Evolutionary conservation across 192 early-diverging fungal species (phyloP).

Genomic region (Thoreauomyces humboldtii): DNA sequence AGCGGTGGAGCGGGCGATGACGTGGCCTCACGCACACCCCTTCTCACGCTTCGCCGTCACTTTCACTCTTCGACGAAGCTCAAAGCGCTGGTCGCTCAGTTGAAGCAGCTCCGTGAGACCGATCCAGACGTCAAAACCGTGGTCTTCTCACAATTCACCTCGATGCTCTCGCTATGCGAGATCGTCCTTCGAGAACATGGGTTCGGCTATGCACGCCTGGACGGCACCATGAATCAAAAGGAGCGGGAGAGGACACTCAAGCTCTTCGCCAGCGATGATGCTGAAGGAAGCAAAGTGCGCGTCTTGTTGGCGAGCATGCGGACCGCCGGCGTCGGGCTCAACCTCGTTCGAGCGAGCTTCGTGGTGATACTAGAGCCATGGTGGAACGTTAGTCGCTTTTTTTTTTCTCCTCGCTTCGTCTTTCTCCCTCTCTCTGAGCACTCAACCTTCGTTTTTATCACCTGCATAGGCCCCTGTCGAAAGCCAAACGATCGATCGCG

Average conservation of each 20-base stretch:
- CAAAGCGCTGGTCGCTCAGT: slow-evolving; percentile 14
- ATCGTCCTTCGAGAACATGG: slow-evolving; percentile 49
- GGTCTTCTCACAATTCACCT: slow-evolving; percentile 44
- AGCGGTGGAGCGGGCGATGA: background rate
- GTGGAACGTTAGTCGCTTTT: slow-evolving; percentile 45
- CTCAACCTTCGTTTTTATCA: slow-evolving; percentile 2
- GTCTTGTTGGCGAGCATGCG: slow-evolving; percentile 40
- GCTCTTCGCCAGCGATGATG: slow-evolving; percentile 56
- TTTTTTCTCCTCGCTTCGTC: too few relatives aligned
- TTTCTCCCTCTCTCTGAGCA: background rate
- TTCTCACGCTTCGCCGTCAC: slow-evolving; percentile 4
- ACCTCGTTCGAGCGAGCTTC: slow-evolving; percentile 35
- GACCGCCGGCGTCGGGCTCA: slow-evolving; percentile 46
- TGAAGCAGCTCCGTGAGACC: slow-evolving; percentile 8
- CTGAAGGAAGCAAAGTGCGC: slow-evolving; percentile 5
- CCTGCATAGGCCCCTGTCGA: slow-evolving; percentile 5
- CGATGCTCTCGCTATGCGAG: slow-evolving; percentile 74
- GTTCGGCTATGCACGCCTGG: slow-evolving; percentile 68
- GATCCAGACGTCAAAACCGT: slow-evolving; percentile 34
- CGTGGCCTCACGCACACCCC: background rate
- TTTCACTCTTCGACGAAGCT: slow-evolving; percentile 37
- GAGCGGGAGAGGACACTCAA: slow-evolving; percentile 54
- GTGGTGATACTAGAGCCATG: slow-evolving; percentile 52
- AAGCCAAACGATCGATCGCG: slow-evolving; percentile 39
- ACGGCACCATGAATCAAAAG: slow-evolving; percentile 70